phyloP scores from a whole-genome alignment of 2,329 filamentous ascomycete genomes.

The Hymenoscyphus occultus region DNA sequence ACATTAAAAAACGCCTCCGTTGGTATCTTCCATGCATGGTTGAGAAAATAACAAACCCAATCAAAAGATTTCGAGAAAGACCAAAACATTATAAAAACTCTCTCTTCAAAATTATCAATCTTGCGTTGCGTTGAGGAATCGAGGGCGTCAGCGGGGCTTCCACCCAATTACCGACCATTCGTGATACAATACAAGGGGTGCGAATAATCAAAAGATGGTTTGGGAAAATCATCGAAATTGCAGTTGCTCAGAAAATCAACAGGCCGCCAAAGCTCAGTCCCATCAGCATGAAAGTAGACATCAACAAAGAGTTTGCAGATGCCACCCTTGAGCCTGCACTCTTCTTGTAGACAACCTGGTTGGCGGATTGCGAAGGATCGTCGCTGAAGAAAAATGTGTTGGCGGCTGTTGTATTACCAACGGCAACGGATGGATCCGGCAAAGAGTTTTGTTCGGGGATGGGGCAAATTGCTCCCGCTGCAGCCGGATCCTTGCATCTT shows the following conservation, averaged over 20 bases:
- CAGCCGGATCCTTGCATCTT: slow-evolving; percentile 43
- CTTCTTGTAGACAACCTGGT: slow-evolving; percentile 44
- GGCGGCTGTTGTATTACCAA: slow-evolving; percentile 33
- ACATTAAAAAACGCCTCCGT: not conserved
- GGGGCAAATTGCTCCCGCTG: slow-evolving; percentile 44
- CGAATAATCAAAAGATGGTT: not conserved
- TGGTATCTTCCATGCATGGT: slow-evolving; percentile 2
- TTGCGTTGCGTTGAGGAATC: not conserved
- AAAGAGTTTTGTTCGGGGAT: slow-evolving; percentile 47
- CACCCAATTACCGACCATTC: not conserved
- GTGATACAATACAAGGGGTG: not conserved
- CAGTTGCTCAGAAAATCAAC: not conserved
- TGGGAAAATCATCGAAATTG: slow-evolving; percentile 2
- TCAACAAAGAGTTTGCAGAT: not conserved
- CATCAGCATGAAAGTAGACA: slow-evolving; percentile 3
- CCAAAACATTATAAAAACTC: slow-evolving; percentile 4
- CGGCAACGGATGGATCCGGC: slow-evolving; percentile 27
- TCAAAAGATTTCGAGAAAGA: not conserved
- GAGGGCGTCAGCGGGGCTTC: not conserved
- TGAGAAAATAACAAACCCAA: not conserved
- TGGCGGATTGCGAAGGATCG: slow-evolving; percentile 45
- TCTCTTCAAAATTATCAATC: not conserved
- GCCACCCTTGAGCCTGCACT: slow-evolving; percentile 12
- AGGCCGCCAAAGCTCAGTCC: not conserved
- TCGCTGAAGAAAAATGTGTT: slow-evolving; percentile 50